These are phyloP conservation scores for Rosa hybrid DNA, from an alignment of 331 rosid species.

Conservation along the genomic window DNA sequence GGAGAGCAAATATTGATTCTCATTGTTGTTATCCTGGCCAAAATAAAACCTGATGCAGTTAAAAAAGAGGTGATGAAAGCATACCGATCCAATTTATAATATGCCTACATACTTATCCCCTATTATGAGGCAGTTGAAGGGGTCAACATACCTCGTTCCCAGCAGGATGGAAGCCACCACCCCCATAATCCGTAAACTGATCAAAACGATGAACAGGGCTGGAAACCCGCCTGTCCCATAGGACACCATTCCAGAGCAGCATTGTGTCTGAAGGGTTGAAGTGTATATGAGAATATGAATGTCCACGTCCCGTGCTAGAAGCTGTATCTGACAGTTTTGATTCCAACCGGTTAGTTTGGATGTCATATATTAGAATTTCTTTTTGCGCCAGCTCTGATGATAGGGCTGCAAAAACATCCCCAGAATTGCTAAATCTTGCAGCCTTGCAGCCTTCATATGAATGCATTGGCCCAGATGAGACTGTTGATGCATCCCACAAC, in stretches of 20 bases:
- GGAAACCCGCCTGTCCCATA: constrained; percentile 85
- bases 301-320: constrained; percentile 72
- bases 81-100: background rate
- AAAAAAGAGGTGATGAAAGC: background rate
- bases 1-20: background rate
- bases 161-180: constrained; percentile 99
- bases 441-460: constrained; percentile 95
- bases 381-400: constrained; percentile 64
- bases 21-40: background rate
- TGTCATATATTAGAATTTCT: constrained; percentile 82
- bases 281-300: constrained; percentile 71
- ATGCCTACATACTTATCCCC: background rate
- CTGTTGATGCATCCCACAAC: constrained; percentile 80
- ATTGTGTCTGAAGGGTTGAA: constrained; percentile 85
- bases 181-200: constrained; percentile 97
- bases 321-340: constrained; percentile 60
- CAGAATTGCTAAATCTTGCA: constrained; percentile 86
- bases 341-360: constrained; percentile 70
- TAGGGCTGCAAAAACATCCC: constrained; percentile 78
- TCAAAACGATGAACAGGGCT: constrained; percentile 89
- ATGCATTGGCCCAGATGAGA: constrained; percentile 77
- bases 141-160: constrained; percentile 84
- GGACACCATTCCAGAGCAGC: constrained; percentile 96
- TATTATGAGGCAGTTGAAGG: background rate
- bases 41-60: background rate